Percentiles rank a stretch among this genome's conserved stretches.
Evolutionary conservation across 1,139 yeast genomes (phyloP).

Genomic region (Zygotorulaspora mrakii): DNA sequence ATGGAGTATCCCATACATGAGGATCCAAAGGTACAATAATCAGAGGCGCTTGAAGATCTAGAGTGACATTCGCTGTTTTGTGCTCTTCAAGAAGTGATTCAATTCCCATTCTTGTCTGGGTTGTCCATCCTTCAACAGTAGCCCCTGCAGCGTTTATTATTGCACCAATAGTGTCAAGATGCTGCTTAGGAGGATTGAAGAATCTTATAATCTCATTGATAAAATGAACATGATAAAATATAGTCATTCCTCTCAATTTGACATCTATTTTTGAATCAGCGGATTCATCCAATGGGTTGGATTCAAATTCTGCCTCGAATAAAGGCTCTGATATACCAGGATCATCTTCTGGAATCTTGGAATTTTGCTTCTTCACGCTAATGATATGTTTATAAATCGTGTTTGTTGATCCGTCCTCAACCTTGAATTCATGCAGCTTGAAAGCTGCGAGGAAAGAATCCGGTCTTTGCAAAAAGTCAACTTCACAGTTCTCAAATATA

Average conservation of each 20-base stretch:
- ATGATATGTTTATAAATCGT: constrained; percentile 81
- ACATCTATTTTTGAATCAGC: constrained; percentile 79
- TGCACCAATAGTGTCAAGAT: constrained; percentile 84
- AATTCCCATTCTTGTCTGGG: constrained; percentile 86
- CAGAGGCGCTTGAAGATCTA: constrained; percentile 91
- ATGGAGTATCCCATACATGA: constrained; percentile 75
- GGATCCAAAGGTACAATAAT: constrained; percentile 86
- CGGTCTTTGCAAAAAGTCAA: constrained; percentile 71
- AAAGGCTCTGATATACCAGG: constrained; percentile 49
- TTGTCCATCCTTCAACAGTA: constrained; percentile 84
- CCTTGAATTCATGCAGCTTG: constrained; percentile 72
- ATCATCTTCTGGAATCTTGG: constrained; percentile 25
- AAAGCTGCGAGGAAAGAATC: constrained; percentile 72
- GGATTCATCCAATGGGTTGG: constrained; percentile 74
- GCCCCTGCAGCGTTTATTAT: constrained; percentile 94
- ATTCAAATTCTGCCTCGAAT: constrained; percentile 77
- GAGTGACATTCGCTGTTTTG: constrained; percentile 76
- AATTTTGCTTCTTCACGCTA: constrained; percentile 61
- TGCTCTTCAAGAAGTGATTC: constrained; percentile 94
- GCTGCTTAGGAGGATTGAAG: constrained; percentile 83
- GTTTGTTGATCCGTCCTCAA: constrained; percentile 78
- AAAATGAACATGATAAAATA: constrained; percentile 79
- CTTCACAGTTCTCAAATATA: constrained; percentile 75
- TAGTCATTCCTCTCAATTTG: constrained; percentile 80
- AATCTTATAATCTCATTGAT: constrained; percentile 70